Evolutionary conservation across 2,329 filamentous ascomycete species (phyloP).

Genomic region (Harringtonia aguacate): DNA sequence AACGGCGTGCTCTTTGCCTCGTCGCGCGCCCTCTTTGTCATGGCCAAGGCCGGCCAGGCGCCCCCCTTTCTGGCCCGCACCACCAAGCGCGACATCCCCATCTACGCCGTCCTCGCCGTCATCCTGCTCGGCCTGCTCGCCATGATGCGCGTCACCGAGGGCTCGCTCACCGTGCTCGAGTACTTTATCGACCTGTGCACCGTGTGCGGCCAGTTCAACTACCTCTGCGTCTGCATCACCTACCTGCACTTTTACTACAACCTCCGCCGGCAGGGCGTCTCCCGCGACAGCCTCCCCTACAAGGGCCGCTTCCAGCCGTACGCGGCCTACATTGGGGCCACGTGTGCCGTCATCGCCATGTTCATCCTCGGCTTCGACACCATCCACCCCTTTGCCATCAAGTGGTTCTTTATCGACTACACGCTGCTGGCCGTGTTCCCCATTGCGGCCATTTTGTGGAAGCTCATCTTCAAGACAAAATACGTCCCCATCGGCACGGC

Average conservation of each 20-base stretch:
- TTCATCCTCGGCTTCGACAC: slow-evolving; percentile 3
- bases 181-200: slow-evolving; percentile 52
- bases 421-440: slow-evolving; percentile 2
- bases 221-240: slow-evolving; percentile 44
- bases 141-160: slow-evolving; percentile 48
- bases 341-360: slow-evolving; percentile 5
- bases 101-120: slow-evolving; percentile 48
- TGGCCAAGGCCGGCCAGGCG: slow-evolving; percentile 46
- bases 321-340: slow-evolving; percentile 8
- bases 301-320: slow-evolving; percentile 27
- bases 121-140: slow-evolving; percentile 51
- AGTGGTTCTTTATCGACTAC: slow-evolving; percentile 5
- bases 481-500: slow-evolving; percentile 7
- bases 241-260: slow-evolving; percentile 49
- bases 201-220: slow-evolving; percentile 49
- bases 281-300: slow-evolving; percentile 42
- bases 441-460: background rate
- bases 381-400: background rate
- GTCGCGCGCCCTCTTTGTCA: slow-evolving; percentile 46
- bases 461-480: slow-evolving; percentile 1
- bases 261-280: slow-evolving; percentile 40
- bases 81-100: slow-evolving; percentile 47
- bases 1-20: slow-evolving; percentile 53
- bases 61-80: slow-evolving; percentile 27
- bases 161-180: slow-evolving; percentile 42